These are phyloP conservation scores for Suhomyces bolitotheri DNA, from an alignment of 1,139 yeast species.

Conservation along the genomic window DNA sequence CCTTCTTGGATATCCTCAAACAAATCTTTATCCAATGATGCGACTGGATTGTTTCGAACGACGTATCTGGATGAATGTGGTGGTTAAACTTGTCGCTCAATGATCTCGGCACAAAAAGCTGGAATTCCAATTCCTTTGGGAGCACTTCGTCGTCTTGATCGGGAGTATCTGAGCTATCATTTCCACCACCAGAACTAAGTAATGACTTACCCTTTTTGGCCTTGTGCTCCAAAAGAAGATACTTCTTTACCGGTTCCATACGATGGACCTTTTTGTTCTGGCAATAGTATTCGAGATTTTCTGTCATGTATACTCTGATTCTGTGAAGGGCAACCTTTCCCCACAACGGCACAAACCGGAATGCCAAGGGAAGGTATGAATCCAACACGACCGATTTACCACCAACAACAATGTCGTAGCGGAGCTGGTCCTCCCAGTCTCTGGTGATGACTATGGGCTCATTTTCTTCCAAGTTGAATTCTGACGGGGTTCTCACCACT, in stretches of 20 bases:
- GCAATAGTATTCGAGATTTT: slow-evolving; percentile 87
- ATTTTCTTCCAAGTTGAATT: slow-evolving; percentile 77
- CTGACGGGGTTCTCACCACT: slow-evolving; percentile 75
- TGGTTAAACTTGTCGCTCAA: slow-evolving; percentile 48
- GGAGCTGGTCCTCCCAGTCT: slow-evolving; percentile 91
- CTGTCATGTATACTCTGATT: slow-evolving; percentile 80
- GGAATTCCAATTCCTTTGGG: slow-evolving; percentile 75
- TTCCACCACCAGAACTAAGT: slow-evolving; percentile 28
- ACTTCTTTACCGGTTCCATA: slow-evolving; percentile 84
- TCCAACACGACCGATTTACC: slow-evolving; percentile 86
- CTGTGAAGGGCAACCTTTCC: slow-evolving; percentile 88
- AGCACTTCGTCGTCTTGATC: slow-evolving; percentile 44
- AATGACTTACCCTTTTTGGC: slow-evolving; percentile 56
- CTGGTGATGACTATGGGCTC: slow-evolving; percentile 90
- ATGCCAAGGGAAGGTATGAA: slow-evolving; percentile 78
- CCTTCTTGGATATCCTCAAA: slow-evolving; percentile 66
- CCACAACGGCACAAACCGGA: slow-evolving; percentile 74
- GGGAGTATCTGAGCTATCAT: slow-evolving; percentile 20
- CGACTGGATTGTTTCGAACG: slow-evolving; percentile 71
- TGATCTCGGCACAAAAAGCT: slow-evolving; percentile 72
- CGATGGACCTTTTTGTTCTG: slow-evolving; percentile 84
- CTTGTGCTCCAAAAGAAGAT: slow-evolving; percentile 73
- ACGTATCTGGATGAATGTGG: slow-evolving; percentile 76
- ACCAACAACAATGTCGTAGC: slow-evolving; percentile 86
- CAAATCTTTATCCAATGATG: slow-evolving; percentile 95